Evolutionary conservation across 208 protist species (phyloP), one percentile per base, ranked within the genome.

Genomic region (Kentomonas sorsogonicus): DNA sequence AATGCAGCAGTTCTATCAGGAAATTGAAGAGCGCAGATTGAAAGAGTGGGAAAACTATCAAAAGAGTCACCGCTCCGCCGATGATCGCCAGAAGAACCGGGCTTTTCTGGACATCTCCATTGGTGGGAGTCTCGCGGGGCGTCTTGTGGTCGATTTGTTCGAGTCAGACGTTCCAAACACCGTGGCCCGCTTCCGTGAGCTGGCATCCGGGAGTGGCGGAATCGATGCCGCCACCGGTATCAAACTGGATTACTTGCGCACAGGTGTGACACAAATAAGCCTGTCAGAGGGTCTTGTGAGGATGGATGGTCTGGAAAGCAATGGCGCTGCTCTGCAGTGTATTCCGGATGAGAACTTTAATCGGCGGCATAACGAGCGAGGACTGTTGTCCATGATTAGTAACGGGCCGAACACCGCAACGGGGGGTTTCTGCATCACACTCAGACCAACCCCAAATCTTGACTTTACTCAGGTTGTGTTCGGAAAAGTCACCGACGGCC

Each of bases 381-480:
- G 88, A 0, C 63, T 95, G n/a, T 69, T 97, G 53, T 94, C 92
- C 7, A 95, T 95, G 84, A 77, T 90, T 7, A 79, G 83, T 18
- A 64, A 74, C 46, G 85, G 92, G 0, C 74, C 86, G 0, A 55
- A 94, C 57, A 79, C 87, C 45, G 79, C 75, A 30, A 72, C 75
- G 29, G 87, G 77, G 0, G 69, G 75, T 1, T 94, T 94, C 55
- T 66, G 79, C 43, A 83, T 96, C 60, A 93, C 87, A 7, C 59
- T 91, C 0, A 72, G 63, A 10, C 65, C 83, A 11, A 72, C 74
- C 11, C 83, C 84, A 3, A 65, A 55, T 0, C 66, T 94, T 3
- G 95, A 98, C 57, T 93, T 86, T 58, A 94, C 92, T 50, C 97
- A 99, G 60, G 89, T 96, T 22, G 95, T 97, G 10, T 98, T 98